phyloP scores from a whole-genome alignment of 768 basidiomycete species.

The Cystobasidium tubakii region DNA sequence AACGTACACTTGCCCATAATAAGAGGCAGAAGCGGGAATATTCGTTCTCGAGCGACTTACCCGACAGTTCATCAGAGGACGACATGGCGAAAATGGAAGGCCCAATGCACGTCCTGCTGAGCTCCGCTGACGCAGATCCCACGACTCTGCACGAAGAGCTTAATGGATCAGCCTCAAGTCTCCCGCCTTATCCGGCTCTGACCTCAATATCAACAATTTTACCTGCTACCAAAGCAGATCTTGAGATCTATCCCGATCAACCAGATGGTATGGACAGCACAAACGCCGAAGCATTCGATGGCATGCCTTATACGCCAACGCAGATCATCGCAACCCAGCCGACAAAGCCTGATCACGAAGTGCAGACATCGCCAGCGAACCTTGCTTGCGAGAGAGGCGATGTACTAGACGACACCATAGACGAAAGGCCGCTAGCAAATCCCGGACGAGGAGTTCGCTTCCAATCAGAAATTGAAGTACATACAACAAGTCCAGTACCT shows the following conservation, averaged over 20 bases:
- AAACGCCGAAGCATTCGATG: not conserved
- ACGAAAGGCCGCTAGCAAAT: not conserved
- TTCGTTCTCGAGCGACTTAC: not conserved
- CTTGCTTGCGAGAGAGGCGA: too few relatives aligned
- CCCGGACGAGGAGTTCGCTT: not conserved
- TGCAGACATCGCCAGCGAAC: too few relatives aligned
- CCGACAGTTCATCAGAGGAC: not conserved
- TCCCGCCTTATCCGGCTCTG: too few relatives aligned
- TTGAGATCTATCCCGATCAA: not conserved
- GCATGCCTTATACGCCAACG: not conserved
- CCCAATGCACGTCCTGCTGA: conserved; percentile 10
- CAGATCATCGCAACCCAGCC: not conserved
- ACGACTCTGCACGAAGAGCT: not conserved
- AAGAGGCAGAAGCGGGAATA: not conserved
- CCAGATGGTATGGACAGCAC: too few relatives aligned
- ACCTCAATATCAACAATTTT: too few relatives aligned
- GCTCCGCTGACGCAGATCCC: not conserved
- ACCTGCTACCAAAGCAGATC: not conserved
- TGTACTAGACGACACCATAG: too few relatives aligned
- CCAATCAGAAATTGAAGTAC: not conserved
- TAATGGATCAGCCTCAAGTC: too few relatives aligned
- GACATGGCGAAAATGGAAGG: not conserved
- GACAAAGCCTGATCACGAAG: too few relatives aligned
- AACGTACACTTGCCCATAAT: not conserved
- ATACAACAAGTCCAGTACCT: not conserved